A percentile compares a stretch with the other conserved stretches of the same genome.
phyloP scores from a whole-genome alignment of 371 early-diverging fungal species.

The Gilbertella persicaria region DNA sequence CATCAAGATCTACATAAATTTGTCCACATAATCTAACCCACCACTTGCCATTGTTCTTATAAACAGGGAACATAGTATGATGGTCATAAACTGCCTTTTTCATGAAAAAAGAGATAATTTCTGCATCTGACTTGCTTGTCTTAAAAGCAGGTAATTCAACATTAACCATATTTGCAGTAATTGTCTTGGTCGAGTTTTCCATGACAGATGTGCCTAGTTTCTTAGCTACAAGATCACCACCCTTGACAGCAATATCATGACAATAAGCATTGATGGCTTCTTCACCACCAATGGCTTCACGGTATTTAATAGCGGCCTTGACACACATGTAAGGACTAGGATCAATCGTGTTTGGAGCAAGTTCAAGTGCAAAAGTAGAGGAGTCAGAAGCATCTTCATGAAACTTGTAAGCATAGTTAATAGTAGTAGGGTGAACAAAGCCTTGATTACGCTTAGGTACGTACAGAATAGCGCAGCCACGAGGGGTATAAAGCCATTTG shows the following conservation, averaged over 20 bases:
- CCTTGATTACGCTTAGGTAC: conserved; percentile 57
- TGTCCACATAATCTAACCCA: conserved; percentile 64
- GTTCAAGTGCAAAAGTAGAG: conserved; percentile 32
- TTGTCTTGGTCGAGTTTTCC: conserved; percentile 51
- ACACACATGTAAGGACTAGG: conserved; percentile 45
- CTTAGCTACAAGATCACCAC: conserved; percentile 59
- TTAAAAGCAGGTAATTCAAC: conserved; percentile 55
- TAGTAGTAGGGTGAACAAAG: conserved; percentile 51
- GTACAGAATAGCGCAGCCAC: conserved; percentile 64
- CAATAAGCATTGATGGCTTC: conserved; percentile 56
- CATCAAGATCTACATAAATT: conserved; percentile 57
- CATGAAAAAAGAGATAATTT: conserved; percentile 25
- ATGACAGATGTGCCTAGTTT: conserved; percentile 61
- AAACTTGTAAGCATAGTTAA: conserved; percentile 46
- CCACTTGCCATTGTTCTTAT: conserved; percentile 45
- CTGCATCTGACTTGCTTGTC: conserved; percentile 33
- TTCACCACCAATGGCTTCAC: conserved; percentile 58
- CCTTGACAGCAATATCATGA: conserved; percentile 56
- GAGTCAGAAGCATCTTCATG: conserved; percentile 20
- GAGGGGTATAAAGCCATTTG: conserved; percentile 72
- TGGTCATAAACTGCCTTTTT: conserved; percentile 41
- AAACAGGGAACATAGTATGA: conserved; percentile 42
- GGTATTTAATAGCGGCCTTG: conserved; percentile 50
- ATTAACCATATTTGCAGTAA: conserved; percentile 59
- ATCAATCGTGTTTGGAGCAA: conserved; percentile 40